Conservation (phyloP, 306 rosid genomes). For the Senna tora region DNA sequence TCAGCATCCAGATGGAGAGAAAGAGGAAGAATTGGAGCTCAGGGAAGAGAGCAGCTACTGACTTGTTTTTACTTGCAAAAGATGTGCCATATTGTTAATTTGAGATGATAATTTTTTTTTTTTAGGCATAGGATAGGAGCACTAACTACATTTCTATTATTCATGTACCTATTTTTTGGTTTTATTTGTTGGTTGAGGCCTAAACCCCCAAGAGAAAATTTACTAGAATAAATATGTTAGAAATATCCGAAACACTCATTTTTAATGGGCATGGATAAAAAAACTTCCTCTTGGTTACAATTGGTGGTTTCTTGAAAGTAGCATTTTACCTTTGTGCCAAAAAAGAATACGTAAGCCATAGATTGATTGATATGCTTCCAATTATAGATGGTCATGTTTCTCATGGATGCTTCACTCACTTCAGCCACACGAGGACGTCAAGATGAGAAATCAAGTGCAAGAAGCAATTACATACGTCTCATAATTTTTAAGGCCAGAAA, state of each 20-base stretch:
- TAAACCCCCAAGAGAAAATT: no score
- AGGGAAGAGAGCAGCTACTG: conserved; percentile 12
- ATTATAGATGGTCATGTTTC: neutral
- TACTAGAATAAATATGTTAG: neutral
- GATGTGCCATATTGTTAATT: neutral
- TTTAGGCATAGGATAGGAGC: neutral
- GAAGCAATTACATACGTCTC: neutral
- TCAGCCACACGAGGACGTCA: neutral
- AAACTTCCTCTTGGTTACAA: no score
- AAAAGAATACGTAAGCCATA: no score
- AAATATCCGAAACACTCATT: neutral
- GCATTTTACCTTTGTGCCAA: no score
- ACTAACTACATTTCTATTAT: neutral
- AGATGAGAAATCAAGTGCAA: no score
- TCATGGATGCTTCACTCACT: neutral
- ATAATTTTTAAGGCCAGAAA: neutral
- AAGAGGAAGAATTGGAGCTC: neutral
- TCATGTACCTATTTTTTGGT: neutral
- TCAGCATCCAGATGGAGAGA: neutral
- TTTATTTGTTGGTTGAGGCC: neutral
- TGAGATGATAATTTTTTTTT: neutral
- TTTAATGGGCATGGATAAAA: neutral
- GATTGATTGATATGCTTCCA: neutral
- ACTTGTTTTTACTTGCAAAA: neutral
- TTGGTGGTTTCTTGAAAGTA: no score